Evolutionary conservation across 78 protist genomes (phyloP), one percentile per base, ranked within the genome.

Genomic region (Thecamonas trahens): DNA sequence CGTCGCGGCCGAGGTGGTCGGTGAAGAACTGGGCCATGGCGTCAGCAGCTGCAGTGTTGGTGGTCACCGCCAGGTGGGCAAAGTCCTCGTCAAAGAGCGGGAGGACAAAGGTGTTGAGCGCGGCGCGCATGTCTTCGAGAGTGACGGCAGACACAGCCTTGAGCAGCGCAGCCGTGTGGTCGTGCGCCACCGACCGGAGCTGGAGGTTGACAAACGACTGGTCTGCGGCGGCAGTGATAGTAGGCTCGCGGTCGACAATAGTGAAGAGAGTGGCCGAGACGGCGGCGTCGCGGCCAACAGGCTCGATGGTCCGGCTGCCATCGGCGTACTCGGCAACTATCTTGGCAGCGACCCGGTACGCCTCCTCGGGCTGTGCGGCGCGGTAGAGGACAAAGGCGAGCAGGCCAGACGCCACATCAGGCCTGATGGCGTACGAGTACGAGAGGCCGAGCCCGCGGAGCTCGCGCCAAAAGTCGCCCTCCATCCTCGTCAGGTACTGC

Each of bases 381-480:
- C 75, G 61, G 20, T 13, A 26, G 34, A 61, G 44, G 17, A 15
- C 28, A 35, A 83, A 83, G 18, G 6, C 0, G 7, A 77, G 6
- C 28, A 63, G 2, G 50, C 88, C 83, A 38, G 18, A 3, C 2
- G 72, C 88, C 26, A 29, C 42, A 31, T 67, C 34, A 22, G 26
- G 9, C 18, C n/a, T 18, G 22, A 85, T 38, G 49, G 40, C 31
- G 59, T 24, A 61, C 15, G 57, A 14, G 63, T 85, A 85, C 42
- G 72, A 18, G n/a, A 54, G 54, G 29, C 90, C 90, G 22, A 66
- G 50, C 40, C 90, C 86, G 34, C 90, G 67, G 14, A 85, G 1
- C 26, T 40, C 4, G 35, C 54, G 47, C 84, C 83, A 85, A 31
- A 85, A 44, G 47, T 70, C 59, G 24, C 90, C 86, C 67, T 80